These are phyloP conservation scores for Anthracocystis walkeri DNA, from an alignment of 1,284 basidiomycete species.

Conservation along the genomic window DNA sequence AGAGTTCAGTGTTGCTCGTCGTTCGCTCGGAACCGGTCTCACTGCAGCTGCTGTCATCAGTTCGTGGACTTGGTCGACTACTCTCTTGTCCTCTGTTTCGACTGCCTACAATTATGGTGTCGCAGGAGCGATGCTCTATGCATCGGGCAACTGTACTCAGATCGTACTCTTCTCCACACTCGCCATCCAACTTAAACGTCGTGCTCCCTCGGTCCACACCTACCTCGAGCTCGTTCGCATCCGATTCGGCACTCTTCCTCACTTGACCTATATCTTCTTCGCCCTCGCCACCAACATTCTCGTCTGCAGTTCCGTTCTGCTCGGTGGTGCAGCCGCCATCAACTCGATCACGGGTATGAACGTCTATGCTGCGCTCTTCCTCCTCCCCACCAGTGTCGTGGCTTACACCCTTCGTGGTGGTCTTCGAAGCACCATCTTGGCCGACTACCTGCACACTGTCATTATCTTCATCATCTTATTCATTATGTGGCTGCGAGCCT, in stretches of 20 bases:
- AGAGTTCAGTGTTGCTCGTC: slow-evolving; percentile 56
- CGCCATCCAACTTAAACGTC: slow-evolving; percentile 61
- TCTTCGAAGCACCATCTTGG: slow-evolving; percentile 54
- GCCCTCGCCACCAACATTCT: slow-evolving; percentile 64
- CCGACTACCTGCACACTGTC: slow-evolving; percentile 63
- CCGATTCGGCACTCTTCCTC: slow-evolving; percentile 52
- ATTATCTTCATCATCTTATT: slow-evolving; percentile 65
- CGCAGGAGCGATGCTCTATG: slow-evolving; percentile 61
- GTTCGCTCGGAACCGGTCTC: slow-evolving; percentile 60
- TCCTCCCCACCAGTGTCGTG: slow-evolving; percentile 57
- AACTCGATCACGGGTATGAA: slow-evolving; percentile 61
- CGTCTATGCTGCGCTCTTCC: slow-evolving; percentile 53
- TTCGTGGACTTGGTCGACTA: slow-evolving; percentile 64
- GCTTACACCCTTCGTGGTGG: slow-evolving; percentile 62
- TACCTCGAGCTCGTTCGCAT: slow-evolving; percentile 60
- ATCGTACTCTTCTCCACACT: slow-evolving; percentile 62
- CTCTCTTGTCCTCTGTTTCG: slow-evolving; percentile 54
- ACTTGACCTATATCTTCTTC: slow-evolving; percentile 62
- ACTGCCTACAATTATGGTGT: slow-evolving; percentile 65
- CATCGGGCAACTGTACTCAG: slow-evolving; percentile 58
- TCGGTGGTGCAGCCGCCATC: slow-evolving; percentile 59
- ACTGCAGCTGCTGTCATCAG: slow-evolving; percentile 61
- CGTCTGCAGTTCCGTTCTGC: slow-evolving; percentile 55
- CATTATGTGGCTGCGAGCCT: slow-evolving; percentile 53
- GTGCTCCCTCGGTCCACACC: slow-evolving; percentile 58